These are phyloP conservation scores for Cryptococcus floricola DNA, from an alignment of 1,284 basidiomycete genomes.

Conservation along the genomic window DNA sequence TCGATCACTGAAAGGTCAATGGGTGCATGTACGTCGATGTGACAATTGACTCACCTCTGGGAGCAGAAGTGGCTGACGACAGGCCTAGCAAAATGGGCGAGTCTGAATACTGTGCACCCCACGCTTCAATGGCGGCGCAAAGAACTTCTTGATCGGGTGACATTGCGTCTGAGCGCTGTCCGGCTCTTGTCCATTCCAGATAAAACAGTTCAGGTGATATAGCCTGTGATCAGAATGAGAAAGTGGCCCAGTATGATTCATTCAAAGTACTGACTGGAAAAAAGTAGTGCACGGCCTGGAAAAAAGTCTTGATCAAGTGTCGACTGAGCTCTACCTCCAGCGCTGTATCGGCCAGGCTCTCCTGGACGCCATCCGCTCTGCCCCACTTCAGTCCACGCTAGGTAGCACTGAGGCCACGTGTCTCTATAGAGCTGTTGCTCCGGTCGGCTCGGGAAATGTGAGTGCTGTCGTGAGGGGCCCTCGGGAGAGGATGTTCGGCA, in stretches of 20 bases:
- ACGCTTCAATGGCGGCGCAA: slow-evolving; percentile 40
- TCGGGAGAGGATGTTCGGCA: too few species aligned
- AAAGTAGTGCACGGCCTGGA: slow-evolving; percentile 32
- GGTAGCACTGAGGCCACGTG: too few species aligned
- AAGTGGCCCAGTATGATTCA: too few species aligned
- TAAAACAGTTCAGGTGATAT: slow-evolving; percentile 37
- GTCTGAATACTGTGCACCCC: slow-evolving; percentile 39
- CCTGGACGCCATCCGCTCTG: slow-evolving; percentile 23
- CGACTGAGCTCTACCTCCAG: slow-evolving; percentile 28
- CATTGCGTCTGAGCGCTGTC: slow-evolving; percentile 32
- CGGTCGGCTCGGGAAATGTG: too few species aligned
- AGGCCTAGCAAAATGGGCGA: slow-evolving; percentile 35
- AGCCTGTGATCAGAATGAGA: slow-evolving; percentile 10
- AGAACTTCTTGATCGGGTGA: slow-evolving; percentile 29
- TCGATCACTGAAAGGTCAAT: slow-evolving; percentile 22
- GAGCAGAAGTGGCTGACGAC: slow-evolving; percentile 12
- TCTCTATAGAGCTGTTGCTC: too few species aligned
- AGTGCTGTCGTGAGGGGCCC: too few species aligned
- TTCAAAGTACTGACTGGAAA: slow-evolving; percentile 24
- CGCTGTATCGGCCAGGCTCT: slow-evolving; percentile 28
- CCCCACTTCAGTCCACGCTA: slow-evolving; percentile 17
- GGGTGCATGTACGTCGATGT: neutral
- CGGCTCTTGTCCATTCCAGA: slow-evolving; percentile 32
- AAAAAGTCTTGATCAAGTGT: slow-evolving; percentile 34
- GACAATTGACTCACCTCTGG: slow-evolving; percentile 19